Base-by-base conservation (phyloP, 164 flowering plant genomes). In the Pachysandra terminalis region DNA sequence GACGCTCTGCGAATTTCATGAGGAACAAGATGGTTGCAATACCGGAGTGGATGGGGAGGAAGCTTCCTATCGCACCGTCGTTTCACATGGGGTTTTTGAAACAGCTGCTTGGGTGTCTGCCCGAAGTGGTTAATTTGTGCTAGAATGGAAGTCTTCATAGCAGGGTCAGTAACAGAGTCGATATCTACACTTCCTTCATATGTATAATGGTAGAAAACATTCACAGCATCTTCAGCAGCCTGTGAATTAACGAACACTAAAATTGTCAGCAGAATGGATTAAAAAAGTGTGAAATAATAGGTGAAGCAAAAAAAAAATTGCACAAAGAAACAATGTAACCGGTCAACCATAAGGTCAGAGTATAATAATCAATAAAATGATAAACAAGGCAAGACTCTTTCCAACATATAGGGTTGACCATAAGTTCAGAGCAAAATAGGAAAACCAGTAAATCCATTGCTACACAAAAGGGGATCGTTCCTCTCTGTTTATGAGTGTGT, bases 121-220 rank as follows among this genome's bases (percentile, higher is more conserved):
- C 99, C 99, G 75, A 96, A 96, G 80, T 96, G 98, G 70, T 96
- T 96, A 52, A 96, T 96, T 68, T 96, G 99, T 16, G 99, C 99
- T 28, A 96, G 80, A 76, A 96, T 93, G 56, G 99, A 89, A n/a
- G 98, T 95, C 77, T 96, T 96, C 98, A 96, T 85, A 41, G 97
- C 90, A 71, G 99, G 95, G 77, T 96, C 99, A 35, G 88, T 80
- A 49, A 96, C 95, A 1, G 97, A 81, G 77, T 96, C 99, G 54
- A 96, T 93, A 72, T 96, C 99, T 72, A 96, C 99, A 68, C 85
- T 96, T 53, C 99, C 99, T 80, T 96, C 99, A 61, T 96, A 96
- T 52, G 99, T 96, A 72, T 96, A 96, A 68, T 96, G 97, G 72
- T 96, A 96, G 87, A 96, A 96, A 49, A 96, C 99, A 77, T 96